These are phyloP conservation scores for Primulina tabacum DNA, from an alignment of 257 asterid species.

Conservation along the genomic window DNA sequence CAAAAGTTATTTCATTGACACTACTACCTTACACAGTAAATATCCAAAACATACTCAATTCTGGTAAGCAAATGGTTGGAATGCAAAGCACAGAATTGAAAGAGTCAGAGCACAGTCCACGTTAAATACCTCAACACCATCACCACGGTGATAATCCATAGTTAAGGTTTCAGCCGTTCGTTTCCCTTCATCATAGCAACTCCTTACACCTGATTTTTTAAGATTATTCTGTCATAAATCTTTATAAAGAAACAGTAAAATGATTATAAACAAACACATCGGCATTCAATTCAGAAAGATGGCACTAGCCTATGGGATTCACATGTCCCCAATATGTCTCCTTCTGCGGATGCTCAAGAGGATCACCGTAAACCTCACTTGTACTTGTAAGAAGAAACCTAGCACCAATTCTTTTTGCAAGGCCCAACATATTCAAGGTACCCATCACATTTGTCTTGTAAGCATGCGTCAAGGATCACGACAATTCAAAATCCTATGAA, in stretches of 20 bases:
- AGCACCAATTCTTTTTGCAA: constrained; percentile 91
- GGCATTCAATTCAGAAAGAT: not conserved
- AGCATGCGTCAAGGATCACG: constrained; percentile 61
- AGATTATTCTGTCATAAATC: constrained; percentile 9
- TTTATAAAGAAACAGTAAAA: constrained; percentile 16
- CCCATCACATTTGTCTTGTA: constrained; percentile 99
- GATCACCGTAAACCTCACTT: constrained; percentile 98
- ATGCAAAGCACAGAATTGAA: not conserved
- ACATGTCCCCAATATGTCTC: constrained; percentile 99
- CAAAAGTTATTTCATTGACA: not conserved
- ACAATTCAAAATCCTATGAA: constrained; percentile 17
- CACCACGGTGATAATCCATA: constrained; percentile 99
- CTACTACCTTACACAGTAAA: not conserved
- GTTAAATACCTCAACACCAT: constrained; percentile 66
- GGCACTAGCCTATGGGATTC: constrained; percentile 75
- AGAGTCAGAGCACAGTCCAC: not conserved
- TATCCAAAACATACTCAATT: not conserved
- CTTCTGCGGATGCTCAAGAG: constrained; percentile 98
- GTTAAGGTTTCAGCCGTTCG: constrained; percentile 90
- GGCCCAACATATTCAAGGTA: constrained; percentile 94
- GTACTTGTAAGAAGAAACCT: constrained; percentile 90
- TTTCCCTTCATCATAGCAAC: constrained; percentile 97
- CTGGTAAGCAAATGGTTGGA: constrained; percentile 1
- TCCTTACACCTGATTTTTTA: constrained; percentile 61
- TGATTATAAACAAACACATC: not conserved